phyloP scores from a whole-genome alignment of 1,139 yeast genomes.

The Hyphopichia wangnamkhiaoensis region DNA sequence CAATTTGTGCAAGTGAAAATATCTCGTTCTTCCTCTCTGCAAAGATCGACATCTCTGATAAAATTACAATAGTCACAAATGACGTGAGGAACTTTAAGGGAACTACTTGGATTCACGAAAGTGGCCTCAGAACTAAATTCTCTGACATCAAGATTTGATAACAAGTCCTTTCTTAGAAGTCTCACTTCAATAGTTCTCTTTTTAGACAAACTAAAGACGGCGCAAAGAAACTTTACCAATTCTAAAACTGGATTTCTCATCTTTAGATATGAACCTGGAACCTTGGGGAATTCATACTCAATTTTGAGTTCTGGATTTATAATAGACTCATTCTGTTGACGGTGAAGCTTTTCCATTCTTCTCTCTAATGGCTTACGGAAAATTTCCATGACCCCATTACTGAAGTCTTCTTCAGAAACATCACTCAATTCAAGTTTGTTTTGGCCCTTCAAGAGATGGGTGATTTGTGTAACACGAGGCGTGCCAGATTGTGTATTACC shows the following conservation, averaged over 20 bases:
- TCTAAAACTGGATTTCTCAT: slow-evolving; percentile 75
- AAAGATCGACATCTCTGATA: slow-evolving; percentile 77
- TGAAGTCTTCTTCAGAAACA: slow-evolving; percentile 34
- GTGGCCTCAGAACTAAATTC: slow-evolving; percentile 81
- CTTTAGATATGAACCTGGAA: slow-evolving; percentile 69
- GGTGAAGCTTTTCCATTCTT: slow-evolving; percentile 64
- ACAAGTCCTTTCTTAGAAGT: slow-evolving; percentile 69
- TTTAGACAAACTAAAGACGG: slow-evolving; percentile 67
- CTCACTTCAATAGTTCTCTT: slow-evolving; percentile 72
- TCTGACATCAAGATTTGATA: slow-evolving; percentile 71
- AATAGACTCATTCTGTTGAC: slow-evolving; percentile 72
- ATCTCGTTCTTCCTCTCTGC: slow-evolving; percentile 56
- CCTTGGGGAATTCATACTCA: slow-evolving; percentile 70
- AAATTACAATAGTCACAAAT: slow-evolving; percentile 80
- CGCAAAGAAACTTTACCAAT: slow-evolving; percentile 73
- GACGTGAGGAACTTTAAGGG: slow-evolving; percentile 65
- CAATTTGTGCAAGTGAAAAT: slow-evolving; percentile 77
- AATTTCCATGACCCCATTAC: slow-evolving; percentile 44
- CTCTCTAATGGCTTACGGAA: slow-evolving; percentile 67
- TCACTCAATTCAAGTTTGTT: slow-evolving; percentile 33
- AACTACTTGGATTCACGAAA: slow-evolving; percentile 76
- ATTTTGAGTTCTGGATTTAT: slow-evolving; percentile 62
- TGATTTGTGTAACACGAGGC: slow-evolving; percentile 67
- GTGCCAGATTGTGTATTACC: slow-evolving; percentile 44
- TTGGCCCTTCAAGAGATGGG: slow-evolving; percentile 52